These are phyloP conservation scores for Gonium pectorale DNA, from an alignment of 139 green algal genomes.

Conservation along the genomic window DNA sequence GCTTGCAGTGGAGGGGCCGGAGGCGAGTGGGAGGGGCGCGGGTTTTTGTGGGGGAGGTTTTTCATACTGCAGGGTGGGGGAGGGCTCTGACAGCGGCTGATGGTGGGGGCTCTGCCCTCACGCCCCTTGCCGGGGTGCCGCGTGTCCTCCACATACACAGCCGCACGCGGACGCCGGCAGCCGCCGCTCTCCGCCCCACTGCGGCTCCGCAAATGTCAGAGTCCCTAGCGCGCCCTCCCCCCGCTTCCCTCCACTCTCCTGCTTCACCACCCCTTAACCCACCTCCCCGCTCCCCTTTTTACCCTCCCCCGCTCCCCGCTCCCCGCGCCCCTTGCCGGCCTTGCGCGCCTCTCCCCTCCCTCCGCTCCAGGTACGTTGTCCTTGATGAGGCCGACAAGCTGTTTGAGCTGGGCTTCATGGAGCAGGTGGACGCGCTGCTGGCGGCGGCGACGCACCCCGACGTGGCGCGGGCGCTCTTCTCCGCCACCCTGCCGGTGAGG, in stretches of 20 bases:
- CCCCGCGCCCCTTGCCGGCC: not conserved
- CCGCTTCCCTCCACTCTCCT: not conserved
- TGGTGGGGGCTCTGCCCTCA: too few relatives aligned
- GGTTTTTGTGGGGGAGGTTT: too few relatives aligned
- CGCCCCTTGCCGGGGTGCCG: too few relatives aligned
- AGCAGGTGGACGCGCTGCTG: slow-evolving; percentile 87
- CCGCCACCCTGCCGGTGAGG: slow-evolving; percentile 91
- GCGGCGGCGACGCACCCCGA: slow-evolving; percentile 75
- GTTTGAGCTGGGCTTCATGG: slow-evolving; percentile 92
- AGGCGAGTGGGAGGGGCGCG: not conserved
- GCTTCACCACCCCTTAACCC: not conserved
- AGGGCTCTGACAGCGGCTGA: too few relatives aligned
- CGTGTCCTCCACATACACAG: too few relatives aligned
- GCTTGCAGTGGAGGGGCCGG: not conserved
- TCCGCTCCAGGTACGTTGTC: slow-evolving; percentile 70
- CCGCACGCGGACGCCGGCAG: too few relatives aligned
- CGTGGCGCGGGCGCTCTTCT: slow-evolving; percentile 83
- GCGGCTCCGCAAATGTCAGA: too few relatives aligned
- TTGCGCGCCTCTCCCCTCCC: not conserved
- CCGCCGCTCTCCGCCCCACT: too few relatives aligned
- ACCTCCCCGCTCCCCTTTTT: not conserved
- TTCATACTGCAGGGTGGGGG: too few relatives aligned
- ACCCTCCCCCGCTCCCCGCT: not conserved
- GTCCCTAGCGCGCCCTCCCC: not conserved
- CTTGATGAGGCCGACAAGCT: slow-evolving; percentile 98